Evolutionary conservation across 441 rosid species (phyloP).

Genomic region (Populus hybrid): DNA sequence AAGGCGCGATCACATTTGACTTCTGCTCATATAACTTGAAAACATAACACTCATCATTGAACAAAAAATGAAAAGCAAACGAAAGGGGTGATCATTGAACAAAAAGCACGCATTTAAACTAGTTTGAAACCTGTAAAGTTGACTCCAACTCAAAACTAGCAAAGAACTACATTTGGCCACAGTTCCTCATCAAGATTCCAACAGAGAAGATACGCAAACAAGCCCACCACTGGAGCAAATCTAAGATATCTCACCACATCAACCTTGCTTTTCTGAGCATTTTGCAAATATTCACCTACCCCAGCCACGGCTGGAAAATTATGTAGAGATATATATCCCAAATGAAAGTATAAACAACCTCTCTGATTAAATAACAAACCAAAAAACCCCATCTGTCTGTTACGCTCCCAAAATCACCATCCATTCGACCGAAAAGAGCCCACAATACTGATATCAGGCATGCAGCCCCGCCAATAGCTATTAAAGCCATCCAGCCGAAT

Average conservation of each 20-base stretch:
- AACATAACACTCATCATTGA: too few species aligned
- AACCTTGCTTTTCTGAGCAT: conserved; percentile 48
- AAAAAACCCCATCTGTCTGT: conserved; percentile 66
- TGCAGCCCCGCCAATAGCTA: too few species aligned
- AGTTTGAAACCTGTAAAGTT: neutral
- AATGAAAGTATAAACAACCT: conserved; percentile 85
- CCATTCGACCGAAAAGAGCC: conserved; percentile 68
- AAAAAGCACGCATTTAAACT: neutral
- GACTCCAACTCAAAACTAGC: neutral
- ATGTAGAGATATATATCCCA: conserved; percentile 82
- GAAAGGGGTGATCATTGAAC: neutral
- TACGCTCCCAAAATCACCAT: conserved; percentile 56
- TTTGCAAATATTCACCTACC: conserved; percentile 71
- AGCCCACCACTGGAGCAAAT: conserved; percentile 78
- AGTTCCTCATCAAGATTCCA: conserved; percentile 48
- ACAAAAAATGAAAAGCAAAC: too few species aligned
- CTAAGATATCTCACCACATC: conserved; percentile 54
- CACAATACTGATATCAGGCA: conserved; percentile 56
- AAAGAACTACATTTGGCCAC: conserved; percentile 9
- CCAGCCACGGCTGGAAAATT: conserved; percentile 86
- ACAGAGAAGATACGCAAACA: conserved; percentile 61
- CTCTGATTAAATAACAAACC: conserved; percentile 65
- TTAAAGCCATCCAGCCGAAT: too few species aligned
- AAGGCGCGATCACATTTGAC: too few species aligned
- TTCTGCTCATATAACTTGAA: neutral